Conservation (phyloP, 805 yeast species). For the Nakazawaea ambrosiae region DNA sequence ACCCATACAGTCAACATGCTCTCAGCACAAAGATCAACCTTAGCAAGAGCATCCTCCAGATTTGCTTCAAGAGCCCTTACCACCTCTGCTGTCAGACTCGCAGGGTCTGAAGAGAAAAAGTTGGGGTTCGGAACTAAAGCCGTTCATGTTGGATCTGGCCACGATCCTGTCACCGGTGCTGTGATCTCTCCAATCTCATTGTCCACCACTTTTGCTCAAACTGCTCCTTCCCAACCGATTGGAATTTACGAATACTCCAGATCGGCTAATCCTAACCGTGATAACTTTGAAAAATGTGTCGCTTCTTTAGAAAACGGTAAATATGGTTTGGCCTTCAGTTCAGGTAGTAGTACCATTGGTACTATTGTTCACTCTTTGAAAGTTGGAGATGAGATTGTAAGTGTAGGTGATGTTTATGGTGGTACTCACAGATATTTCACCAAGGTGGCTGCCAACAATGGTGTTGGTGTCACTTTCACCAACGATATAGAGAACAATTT, state of each 20-base stretch:
- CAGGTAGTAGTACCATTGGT: slow-evolving; percentile 86
- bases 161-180: slow-evolving; percentile 73
- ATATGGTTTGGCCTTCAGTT: slow-evolving; percentile 68
- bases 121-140: slow-evolving; percentile 69
- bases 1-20: no score
- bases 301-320: slow-evolving; percentile 75
- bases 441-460: slow-evolving; percentile 75
- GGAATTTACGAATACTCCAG: slow-evolving; percentile 81
- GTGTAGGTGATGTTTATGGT: slow-evolving; percentile 84
- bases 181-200: slow-evolving; percentile 80
- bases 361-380: slow-evolving; percentile 67
- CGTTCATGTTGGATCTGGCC: slow-evolving; percentile 74
- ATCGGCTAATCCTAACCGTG: slow-evolving; percentile 83
- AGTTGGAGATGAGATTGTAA: slow-evolving; percentile 64
- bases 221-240: slow-evolving; percentile 68
- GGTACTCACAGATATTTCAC: slow-evolving; percentile 91
- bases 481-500: slow-evolving; percentile 56
- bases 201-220: slow-evolving; percentile 80
- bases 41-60: no score
- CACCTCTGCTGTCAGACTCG: background rate
- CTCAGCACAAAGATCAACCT: no score
- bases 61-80: no score
- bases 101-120: background rate
- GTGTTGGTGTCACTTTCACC: slow-evolving; percentile 63
- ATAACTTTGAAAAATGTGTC: slow-evolving; percentile 68